phyloP scores from a whole-genome alignment of 2,329 filamentous ascomycete genomes.

The Calonectria pauciramosa region DNA sequence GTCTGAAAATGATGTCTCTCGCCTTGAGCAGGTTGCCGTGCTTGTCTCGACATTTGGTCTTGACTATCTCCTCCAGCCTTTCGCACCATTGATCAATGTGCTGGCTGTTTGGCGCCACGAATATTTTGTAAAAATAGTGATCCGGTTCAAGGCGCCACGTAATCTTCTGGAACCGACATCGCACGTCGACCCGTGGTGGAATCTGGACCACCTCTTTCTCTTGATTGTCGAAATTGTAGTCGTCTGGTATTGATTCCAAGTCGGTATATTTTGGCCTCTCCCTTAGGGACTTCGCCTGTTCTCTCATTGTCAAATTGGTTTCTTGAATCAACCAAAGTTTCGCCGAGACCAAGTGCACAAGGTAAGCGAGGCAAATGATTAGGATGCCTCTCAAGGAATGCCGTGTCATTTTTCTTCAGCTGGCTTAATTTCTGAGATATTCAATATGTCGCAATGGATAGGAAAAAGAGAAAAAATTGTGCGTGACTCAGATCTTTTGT shows the following conservation, averaged over 20 bases:
- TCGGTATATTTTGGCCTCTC: background rate
- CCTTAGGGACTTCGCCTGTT: background rate
- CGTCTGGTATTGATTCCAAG: background rate
- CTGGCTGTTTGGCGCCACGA: background rate
- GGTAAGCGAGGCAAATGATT: background rate
- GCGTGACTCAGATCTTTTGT: background rate
- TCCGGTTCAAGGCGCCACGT: background rate
- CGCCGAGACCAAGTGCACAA: slow-evolving; percentile 2
- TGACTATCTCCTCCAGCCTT: background rate
- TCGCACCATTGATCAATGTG: background rate
- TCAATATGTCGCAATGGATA: background rate
- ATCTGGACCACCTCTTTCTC: background rate
- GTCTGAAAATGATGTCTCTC: background rate
- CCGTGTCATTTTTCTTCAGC: background rate
- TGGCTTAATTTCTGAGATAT: background rate
- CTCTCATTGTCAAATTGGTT: too few species aligned
- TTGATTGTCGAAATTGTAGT: background rate
- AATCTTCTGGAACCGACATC: background rate
- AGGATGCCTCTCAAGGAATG: background rate
- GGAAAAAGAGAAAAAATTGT: background rate
- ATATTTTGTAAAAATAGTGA: slow-evolving; percentile 2
- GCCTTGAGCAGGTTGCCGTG: background rate
- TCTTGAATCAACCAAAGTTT: background rate
- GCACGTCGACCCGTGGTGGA: background rate
- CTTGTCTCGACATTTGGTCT: background rate